A percentile compares a stretch with the other conserved stretches of the same genome.
Conservation (phyloP, 2,329 filamentous ascomycete species). For the Ophiostoma sp. region DNA sequence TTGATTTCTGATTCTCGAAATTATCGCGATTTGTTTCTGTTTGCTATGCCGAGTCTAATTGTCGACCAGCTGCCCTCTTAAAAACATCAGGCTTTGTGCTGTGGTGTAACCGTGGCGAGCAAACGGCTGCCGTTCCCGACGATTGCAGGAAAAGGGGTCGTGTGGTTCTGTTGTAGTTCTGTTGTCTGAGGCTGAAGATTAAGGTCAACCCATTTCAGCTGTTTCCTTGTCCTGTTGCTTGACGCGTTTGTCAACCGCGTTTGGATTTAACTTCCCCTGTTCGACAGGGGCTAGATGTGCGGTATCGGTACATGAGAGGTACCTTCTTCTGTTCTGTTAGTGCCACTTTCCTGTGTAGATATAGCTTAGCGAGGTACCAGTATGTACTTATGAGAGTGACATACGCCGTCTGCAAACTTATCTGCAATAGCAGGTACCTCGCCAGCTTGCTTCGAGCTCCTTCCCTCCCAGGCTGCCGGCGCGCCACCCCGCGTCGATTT, state of each 20-base stretch:
- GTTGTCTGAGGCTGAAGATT: background rate
- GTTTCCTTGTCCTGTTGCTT: background rate
- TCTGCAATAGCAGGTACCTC: background rate
- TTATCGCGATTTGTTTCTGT: background rate
- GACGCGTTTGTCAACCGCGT: slow-evolving; percentile 8
- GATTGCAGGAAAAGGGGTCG: background rate
- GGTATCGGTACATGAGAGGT: background rate
- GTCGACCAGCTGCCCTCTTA: background rate
- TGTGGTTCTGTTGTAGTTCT: background rate
- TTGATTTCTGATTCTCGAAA: background rate
- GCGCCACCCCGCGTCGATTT: slow-evolving; percentile 22
- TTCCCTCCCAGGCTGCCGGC: background rate
- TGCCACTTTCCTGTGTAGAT: background rate
- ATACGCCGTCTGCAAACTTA: background rate
- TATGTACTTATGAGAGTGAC: background rate
- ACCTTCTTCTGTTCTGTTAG: background rate
- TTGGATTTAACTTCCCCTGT: background rate
- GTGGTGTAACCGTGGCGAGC: background rate
- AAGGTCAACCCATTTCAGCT: background rate
- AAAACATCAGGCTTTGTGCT: background rate
- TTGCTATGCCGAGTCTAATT: background rate
- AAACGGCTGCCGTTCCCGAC: slow-evolving; percentile 1
- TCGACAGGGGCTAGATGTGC: background rate
- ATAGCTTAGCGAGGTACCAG: background rate
- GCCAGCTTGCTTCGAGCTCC: background rate